Evolutionary conservation across 176 grass and related monocot species (phyloP), one percentile per base, ranked within the genome.

Genomic region (Lolium multiflorum): DNA sequence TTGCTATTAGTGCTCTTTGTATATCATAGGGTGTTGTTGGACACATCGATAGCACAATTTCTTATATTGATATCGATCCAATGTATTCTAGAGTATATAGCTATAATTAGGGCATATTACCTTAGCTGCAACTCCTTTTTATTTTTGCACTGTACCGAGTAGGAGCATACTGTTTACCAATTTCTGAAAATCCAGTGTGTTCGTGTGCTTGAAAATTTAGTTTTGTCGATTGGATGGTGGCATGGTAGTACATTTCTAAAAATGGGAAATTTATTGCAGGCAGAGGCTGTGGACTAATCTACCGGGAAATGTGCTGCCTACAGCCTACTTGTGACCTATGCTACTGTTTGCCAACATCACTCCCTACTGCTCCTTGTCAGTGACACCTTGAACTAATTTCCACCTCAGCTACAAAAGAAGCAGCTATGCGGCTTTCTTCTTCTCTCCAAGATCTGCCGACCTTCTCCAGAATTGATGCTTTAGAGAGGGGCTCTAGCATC

Each of bases 401-500:
- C 78, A 61, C 43, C 71, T 72, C 7, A 3, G 63, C 58, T 77
- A 7, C 51, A 57, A 56, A 64, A 89, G 74, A 25, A 63, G 71
- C 65, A 91, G 71, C 50, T 79, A 96, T 96, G 93, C 92, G 92
- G 83, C 81, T 94, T 86, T 98, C 97, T 10, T 89, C 92, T 21
- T 96, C 97, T 77, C 90, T 94, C 35, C 92, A 96, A 92, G 97
- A 98, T 87, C 65, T 98, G 57, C 92, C 94, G 3, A 91, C 94
- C 48, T 95, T 89, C 78, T 88, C 88, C 59, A 88, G 85, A 92
- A 76, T 81, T 63, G 85, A 98, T 74, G 87, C 76, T 75, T 83
- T 82, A 82, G 92, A 96, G 74, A 84, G 87, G 70, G 89, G 88
- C 38, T 73, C 64, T 80, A 90, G 84, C 44, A 79, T 90, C 82